phyloP scores from a whole-genome alignment of 2,329 filamentous ascomycete species.

The Pseudocercospora cruenta region DNA sequence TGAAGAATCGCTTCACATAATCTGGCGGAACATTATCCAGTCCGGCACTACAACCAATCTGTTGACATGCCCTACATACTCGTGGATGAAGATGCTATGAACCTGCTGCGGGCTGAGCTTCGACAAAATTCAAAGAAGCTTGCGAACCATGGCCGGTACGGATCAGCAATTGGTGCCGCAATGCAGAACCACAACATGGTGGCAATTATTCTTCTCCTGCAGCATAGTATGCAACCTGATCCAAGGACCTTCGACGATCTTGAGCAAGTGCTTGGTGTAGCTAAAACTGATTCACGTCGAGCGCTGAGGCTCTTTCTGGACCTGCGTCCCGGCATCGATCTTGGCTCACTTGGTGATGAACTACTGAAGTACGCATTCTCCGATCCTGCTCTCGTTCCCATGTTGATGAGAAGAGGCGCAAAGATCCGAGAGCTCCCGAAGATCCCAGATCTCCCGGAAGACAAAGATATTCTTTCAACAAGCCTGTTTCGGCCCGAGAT shows the following conservation, averaged over 20 bases:
- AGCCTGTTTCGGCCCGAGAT: no score
- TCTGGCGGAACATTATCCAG: background rate
- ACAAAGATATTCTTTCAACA: no score
- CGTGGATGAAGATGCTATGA: background rate
- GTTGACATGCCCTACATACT: background rate
- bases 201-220: background rate
- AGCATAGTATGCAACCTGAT: background rate
- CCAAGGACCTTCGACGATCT: background rate
- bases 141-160: background rate
- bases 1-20: slow-evolving; percentile 36
- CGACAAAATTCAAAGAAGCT: background rate
- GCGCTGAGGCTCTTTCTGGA: background rate
- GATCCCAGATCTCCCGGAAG: background rate
- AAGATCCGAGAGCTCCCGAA: background rate
- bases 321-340: background rate
- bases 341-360: background rate
- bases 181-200: background rate
- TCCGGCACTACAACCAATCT: background rate
- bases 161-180: background rate
- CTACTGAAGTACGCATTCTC: background rate
- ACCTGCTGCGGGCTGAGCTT: background rate
- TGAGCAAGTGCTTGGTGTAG: background rate
- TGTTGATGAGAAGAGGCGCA: background rate
- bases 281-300: background rate
- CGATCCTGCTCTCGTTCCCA: background rate